These are phyloP conservation scores for Solanum pinnatisectum DNA, from an alignment of 257 asterid genomes.

Conservation along the genomic window DNA sequence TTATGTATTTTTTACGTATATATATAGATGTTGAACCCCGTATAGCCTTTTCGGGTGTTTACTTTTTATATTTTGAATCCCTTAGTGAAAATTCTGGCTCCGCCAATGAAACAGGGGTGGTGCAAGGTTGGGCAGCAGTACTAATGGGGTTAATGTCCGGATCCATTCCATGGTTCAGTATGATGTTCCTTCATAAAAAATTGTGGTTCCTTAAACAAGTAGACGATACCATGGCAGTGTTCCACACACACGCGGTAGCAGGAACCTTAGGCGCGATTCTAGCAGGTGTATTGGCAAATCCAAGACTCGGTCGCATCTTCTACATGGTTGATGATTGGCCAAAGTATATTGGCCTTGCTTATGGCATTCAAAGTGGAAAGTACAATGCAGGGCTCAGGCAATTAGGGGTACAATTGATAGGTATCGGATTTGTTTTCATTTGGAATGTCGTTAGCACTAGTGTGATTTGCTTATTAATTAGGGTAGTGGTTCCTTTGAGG, in stretches of 20 bases:
- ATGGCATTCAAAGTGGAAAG: conserved; percentile 35
- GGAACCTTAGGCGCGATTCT: conserved; percentile 69
- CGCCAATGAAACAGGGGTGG: conserved; percentile 33
- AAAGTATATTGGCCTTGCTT: conserved; percentile 45
- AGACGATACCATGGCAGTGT: conserved; percentile 72
- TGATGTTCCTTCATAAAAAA: conserved; percentile 83
- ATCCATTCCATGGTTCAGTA: conserved; percentile 69
- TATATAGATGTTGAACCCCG: neutral
- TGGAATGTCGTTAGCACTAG: conserved; percentile 44
- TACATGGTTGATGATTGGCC: conserved; percentile 19
- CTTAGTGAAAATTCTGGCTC: neutral
- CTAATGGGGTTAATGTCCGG: conserved; percentile 71
- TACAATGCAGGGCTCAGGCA: conserved; percentile 42
- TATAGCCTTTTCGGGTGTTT: neutral
- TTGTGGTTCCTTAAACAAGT: conserved; percentile 40
- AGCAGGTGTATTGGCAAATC: conserved; percentile 64
- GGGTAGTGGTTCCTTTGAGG: conserved; percentile 38
- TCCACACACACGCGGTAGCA: conserved; percentile 83
- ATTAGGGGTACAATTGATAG: conserved; percentile 46
- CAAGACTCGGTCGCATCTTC: conserved; percentile 38
- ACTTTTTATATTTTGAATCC: neutral
- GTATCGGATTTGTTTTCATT: conserved; percentile 29
- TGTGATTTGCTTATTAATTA: conserved; percentile 47
- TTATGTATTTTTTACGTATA: neutral
- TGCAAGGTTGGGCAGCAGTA: conserved; percentile 88